A percentile compares a stretch with the other conserved stretches of the same genome.
These are phyloP conservation scores for Corniculantispora saksenae DNA, from an alignment of 2,329 filamentous ascomycete genomes.

Conservation along the genomic window DNA sequence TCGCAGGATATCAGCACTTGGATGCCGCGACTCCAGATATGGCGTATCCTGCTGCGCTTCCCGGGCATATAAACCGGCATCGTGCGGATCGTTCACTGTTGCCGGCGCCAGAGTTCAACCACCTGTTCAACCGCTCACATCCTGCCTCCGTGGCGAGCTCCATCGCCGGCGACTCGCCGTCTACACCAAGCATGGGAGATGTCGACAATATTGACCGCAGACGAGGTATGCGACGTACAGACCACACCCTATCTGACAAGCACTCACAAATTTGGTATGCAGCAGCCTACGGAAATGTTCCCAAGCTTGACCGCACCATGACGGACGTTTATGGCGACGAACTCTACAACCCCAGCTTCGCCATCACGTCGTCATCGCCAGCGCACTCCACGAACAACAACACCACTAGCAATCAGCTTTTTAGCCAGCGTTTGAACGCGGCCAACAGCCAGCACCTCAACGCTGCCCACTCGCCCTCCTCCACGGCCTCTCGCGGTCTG, in stretches of 20 bases:
- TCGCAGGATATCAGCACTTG: slow-evolving; percentile 44
- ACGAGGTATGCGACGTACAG: slow-evolving; percentile 50
- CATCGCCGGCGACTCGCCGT: slow-evolving; percentile 59
- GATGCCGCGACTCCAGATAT: slow-evolving; percentile 40
- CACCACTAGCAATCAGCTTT: slow-evolving; percentile 58
- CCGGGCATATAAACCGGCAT: slow-evolving; percentile 37
- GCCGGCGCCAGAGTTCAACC: slow-evolving; percentile 48
- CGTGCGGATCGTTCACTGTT: slow-evolving; percentile 45
- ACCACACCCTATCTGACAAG: slow-evolving; percentile 14
- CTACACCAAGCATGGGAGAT: slow-evolving; percentile 55
- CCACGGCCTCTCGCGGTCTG: slow-evolving; percentile 59
- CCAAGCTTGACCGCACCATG: slow-evolving; percentile 83
- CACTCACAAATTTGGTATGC: slow-evolving; percentile 64
- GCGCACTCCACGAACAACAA: slow-evolving; percentile 48
- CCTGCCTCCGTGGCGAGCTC: slow-evolving; percentile 60
- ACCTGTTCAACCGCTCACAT: slow-evolving; percentile 45
- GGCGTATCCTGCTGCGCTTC: slow-evolving; percentile 42
- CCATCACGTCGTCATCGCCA: slow-evolving; percentile 57
- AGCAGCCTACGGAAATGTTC: slow-evolving; percentile 60
- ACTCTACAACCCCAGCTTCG: slow-evolving; percentile 73
- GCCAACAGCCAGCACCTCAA: slow-evolving; percentile 73
- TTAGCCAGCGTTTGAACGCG: slow-evolving; percentile 75
- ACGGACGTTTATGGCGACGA: slow-evolving; percentile 85
- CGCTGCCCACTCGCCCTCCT: slow-evolving; percentile 54
- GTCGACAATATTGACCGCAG: slow-evolving; percentile 51